phyloP scores from a whole-genome alignment of 345 rosid genomes.

The Reutealis trisperma region DNA sequence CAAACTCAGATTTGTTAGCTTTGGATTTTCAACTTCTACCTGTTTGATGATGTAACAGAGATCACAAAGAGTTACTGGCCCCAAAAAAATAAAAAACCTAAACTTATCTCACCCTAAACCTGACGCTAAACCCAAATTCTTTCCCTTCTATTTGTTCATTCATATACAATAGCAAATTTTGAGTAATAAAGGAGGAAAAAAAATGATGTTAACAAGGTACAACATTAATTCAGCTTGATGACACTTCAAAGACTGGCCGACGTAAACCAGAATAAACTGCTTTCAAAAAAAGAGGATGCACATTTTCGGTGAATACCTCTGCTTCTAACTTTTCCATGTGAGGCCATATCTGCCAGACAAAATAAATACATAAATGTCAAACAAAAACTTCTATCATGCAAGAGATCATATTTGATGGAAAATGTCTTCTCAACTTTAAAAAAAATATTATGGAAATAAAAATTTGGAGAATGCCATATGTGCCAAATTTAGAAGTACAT shows the following conservation, averaged over 20 bases:
- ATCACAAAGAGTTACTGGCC: not conserved
- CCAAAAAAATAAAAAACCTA: not conserved
- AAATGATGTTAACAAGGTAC: not conserved
- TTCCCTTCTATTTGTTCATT: not conserved
- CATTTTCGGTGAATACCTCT: slow-evolving; percentile 61
- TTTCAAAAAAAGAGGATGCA: slow-evolving; percentile 70
- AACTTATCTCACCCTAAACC: not conserved
- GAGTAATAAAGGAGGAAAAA: not conserved
- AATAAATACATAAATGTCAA: slow-evolving; percentile 8
- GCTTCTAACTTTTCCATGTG: slow-evolving; percentile 74
- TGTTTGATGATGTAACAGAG: not conserved
- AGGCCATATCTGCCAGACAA: slow-evolving; percentile 71
- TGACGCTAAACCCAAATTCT: not conserved
- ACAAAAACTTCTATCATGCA: not conserved
- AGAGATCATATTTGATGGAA: too few relatives aligned
- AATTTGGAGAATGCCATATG: too few relatives aligned
- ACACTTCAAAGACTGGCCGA: slow-evolving; percentile 25
- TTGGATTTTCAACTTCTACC: not conserved
- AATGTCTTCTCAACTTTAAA: too few relatives aligned
- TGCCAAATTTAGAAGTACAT: too few relatives aligned
- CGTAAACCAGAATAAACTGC: slow-evolving; percentile 72
- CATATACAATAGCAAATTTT: slow-evolving; percentile 13
- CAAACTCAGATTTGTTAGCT: not conserved
- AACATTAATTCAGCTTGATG: slow-evolving; percentile 21
- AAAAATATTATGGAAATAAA: too few relatives aligned